These are phyloP conservation scores for Echria macrotheca DNA, from an alignment of 495 filamentous ascomycete species.

Conservation along the genomic window DNA sequence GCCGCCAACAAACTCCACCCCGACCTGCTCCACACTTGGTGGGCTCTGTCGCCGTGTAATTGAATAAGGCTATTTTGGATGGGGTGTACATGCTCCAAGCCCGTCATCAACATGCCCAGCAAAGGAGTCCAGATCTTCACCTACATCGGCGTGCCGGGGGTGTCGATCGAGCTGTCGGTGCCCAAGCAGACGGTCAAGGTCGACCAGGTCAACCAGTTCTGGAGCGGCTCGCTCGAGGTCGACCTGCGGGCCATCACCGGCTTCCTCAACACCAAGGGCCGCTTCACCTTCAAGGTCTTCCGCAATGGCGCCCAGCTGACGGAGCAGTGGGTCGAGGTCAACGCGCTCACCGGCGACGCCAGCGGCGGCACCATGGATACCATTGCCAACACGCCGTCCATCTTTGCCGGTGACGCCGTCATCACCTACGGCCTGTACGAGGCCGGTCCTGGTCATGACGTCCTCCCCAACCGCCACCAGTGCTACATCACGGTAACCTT, in stretches of 20 bases:
- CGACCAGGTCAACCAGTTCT: slow-evolving; percentile 31
- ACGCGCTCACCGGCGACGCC: slow-evolving; percentile 43
- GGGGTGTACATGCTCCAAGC: no score
- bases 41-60: no score
- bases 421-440: slow-evolving; percentile 50
- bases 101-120: slow-evolving; percentile 47
- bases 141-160: slow-evolving; percentile 43
- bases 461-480: slow-evolving; percentile 44
- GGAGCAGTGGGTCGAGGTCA: slow-evolving; percentile 41
- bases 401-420: slow-evolving; percentile 28
- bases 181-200: slow-evolving; percentile 33
- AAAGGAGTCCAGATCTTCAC: slow-evolving; percentile 45
- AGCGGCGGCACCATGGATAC: slow-evolving; percentile 43
- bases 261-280: slow-evolving; percentile 41
- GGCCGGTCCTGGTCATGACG: slow-evolving; percentile 38
- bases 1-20: not conserved
- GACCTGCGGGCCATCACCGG: slow-evolving; percentile 38
- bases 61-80: no score
- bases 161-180: slow-evolving; percentile 41
- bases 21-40: no score
- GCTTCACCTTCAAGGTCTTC: slow-evolving; percentile 43
- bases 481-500: slow-evolving; percentile 47
- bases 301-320: slow-evolving; percentile 33
- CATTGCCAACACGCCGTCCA: slow-evolving; percentile 38
- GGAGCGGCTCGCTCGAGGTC: slow-evolving; percentile 40